These are phyloP conservation scores for Epichloe amarillans DNA, from an alignment of 2,329 filamentous ascomycete genomes.

Conservation along the genomic window DNA sequence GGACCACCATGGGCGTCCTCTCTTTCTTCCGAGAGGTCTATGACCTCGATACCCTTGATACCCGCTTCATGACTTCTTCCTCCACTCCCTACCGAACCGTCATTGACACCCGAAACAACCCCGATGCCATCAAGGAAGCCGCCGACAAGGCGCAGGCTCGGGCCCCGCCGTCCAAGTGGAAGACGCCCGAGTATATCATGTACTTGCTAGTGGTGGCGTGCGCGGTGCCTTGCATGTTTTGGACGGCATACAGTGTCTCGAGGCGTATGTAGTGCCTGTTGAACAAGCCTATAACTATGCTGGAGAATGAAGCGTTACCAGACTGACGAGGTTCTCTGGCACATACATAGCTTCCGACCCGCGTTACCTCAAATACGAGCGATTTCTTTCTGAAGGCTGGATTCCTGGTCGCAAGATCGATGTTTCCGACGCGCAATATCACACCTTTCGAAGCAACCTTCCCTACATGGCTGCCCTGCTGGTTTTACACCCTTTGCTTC, in stretches of 20 bases:
- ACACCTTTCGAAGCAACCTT: constrained; percentile 71
- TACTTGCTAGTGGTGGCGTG: constrained; percentile 60
- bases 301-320: too few relatives aligned
- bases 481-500: constrained; percentile 64
- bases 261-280: constrained; percentile 40
- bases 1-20: constrained; percentile 26
- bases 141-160: constrained; percentile 25
- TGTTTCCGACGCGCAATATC: constrained; percentile 79
- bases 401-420: constrained; percentile 87
- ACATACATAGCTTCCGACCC: constrained; percentile 60
- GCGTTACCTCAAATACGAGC: constrained; percentile 61
- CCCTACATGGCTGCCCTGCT: constrained; percentile 67
- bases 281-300: too few relatives aligned
- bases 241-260: constrained; percentile 75
- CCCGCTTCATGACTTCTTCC: constrained; percentile 54
- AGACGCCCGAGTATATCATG: constrained; percentile 69
- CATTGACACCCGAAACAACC: constrained; percentile 35
- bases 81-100: constrained; percentile 50
- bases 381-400: constrained; percentile 69
- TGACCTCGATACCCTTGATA: constrained; percentile 48
- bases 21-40: constrained; percentile 42
- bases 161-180: constrained; percentile 62
- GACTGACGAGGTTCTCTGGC: background rate
- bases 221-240: constrained; percentile 77
- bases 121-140: constrained; percentile 19